Base-by-base conservation (phyloP, 306 rosid genomes). In the Boehmeria nivea region DNA sequence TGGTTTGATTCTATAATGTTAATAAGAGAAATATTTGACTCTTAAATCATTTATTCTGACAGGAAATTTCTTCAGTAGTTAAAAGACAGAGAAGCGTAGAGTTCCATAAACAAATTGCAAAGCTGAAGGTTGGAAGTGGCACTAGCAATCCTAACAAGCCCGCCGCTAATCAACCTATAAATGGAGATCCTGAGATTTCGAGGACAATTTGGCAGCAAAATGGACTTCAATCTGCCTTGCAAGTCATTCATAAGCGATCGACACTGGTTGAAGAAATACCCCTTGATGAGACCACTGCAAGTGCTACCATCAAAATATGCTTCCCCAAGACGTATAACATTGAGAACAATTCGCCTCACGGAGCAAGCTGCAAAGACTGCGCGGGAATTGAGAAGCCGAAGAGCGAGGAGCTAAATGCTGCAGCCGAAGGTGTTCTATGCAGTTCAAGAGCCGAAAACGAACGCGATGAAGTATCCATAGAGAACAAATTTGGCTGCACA, bases 31-130 rank as follows among this genome's bases (percentile, higher is more conserved):
- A n/a, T n/a, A 22, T n/a, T 37, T 26, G n/a, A n/a, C n/a, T n/a
- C n/a, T n/a, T n/a, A n/a, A n/a, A n/a, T n/a, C n/a, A n/a, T 7
- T 26, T 18, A 3, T 8, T 18, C 43, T 57, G 44, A 49, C 75
- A 85, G 86, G 80, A 67, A 54, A 52, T 17, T 59, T 38, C 63
- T 12, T n/a, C 48, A 24, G 12, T 49, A 60, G 57, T 51, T 44
- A 43, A 16, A 24, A 40, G 26, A 28, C 37, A 59, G 12, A 57
- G 50, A 49, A 27, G 31, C 12, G 8, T 12, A 26, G 67, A 38
- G 36, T 21, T 43, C 22, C 54, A 46, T 57, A 22, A 8, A 13
- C 47, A 10, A 61, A 64, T 27, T 58, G 21, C 3, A 11, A 21
- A 10, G n/a, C n/a, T n/a, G n/a, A n/a, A n/a, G n/a, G n/a, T n/a